Percentiles rank a stretch among this genome's conserved stretches.
Evolutionary conservation across 352 stramenopile genomes (phyloP).

Genomic region (Phytophthora quininea): DNA sequence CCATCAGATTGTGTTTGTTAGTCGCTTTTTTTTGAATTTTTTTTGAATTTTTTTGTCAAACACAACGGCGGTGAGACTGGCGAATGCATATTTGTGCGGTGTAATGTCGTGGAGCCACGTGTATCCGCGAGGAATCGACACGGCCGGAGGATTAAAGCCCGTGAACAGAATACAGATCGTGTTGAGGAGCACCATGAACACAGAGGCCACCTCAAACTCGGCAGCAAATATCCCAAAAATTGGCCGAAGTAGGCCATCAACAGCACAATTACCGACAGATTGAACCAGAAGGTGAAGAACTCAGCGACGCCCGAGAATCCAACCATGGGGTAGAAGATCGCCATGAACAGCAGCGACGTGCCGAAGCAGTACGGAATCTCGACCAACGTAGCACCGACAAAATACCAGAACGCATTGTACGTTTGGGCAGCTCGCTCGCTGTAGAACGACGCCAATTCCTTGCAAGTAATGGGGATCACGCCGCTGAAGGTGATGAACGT

Average conservation of each 20-base stretch:
- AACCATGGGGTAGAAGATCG: conserved; percentile 28
- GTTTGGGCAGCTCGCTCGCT: neutral
- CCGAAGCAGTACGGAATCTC: neutral
- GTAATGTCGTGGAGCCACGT: conserved; percentile 50
- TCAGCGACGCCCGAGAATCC: conserved; percentile 41
- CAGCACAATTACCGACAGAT: conserved; percentile 39
- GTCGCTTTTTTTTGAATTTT: no score
- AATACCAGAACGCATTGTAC: neutral
- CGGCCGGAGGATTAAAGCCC: conserved; percentile 50
- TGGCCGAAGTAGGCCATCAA: conserved; percentile 49
- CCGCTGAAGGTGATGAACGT: neutral
- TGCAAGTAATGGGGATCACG: neutral
- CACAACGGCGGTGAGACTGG: no score
- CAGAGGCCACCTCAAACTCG: conserved; percentile 41
- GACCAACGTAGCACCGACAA: neutral
- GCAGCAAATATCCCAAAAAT: conserved; percentile 37
- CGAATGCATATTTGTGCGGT: conserved; percentile 8
- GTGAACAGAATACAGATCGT: conserved; percentile 43
- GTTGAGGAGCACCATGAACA: conserved; percentile 46
- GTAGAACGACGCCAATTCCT: neutral
- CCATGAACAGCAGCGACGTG: neutral
- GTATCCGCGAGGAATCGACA: conserved; percentile 44
- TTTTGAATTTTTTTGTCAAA: no score
- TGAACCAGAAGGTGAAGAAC: conserved; percentile 44
- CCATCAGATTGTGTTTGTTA: no score